These are phyloP conservation scores for Arabidopsis thaliana DNA, from an alignment of 345 rosid species.

Conservation along the genomic window DNA sequence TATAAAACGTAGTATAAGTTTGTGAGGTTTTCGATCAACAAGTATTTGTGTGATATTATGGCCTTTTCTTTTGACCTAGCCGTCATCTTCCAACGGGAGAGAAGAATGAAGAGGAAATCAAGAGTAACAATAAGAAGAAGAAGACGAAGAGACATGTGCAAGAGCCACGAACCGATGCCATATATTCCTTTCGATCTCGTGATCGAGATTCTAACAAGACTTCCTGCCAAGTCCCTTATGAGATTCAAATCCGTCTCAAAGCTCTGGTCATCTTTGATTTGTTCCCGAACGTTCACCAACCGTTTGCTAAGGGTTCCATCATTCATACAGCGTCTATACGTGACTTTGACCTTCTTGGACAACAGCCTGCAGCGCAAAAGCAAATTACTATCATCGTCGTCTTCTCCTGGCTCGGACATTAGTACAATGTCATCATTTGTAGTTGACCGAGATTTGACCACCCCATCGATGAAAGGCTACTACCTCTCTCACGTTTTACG, in stretches of 20 bases:
- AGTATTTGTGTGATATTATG: background rate
- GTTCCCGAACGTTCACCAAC: background rate
- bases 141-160: background rate
- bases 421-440: constrained; percentile 2
- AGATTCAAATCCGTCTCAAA: constrained; percentile 24
- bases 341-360: background rate
- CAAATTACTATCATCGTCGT: background rate
- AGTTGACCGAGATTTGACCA: constrained; percentile 8
- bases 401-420: background rate
- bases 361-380: background rate
- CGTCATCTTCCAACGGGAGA: background rate
- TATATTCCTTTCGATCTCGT: constrained; percentile 17
- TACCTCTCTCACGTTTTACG: constrained; percentile 11
- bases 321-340: background rate
- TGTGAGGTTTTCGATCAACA: too few relatives aligned
- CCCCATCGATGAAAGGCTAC: constrained; percentile 10
- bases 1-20: too few relatives aligned
- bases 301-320: background rate
- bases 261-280: constrained; percentile 6
- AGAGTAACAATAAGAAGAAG: background rate
- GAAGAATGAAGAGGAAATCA: background rate
- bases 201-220: background rate
- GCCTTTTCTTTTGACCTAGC: background rate
- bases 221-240: constrained; percentile 16
- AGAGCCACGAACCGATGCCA: background rate